A percentile compares a stretch with the other conserved stretches of the same genome.
These are phyloP conservation scores for Arctium minus DNA, from an alignment of 129 eudicot genomes.

Conservation along the genomic window DNA sequence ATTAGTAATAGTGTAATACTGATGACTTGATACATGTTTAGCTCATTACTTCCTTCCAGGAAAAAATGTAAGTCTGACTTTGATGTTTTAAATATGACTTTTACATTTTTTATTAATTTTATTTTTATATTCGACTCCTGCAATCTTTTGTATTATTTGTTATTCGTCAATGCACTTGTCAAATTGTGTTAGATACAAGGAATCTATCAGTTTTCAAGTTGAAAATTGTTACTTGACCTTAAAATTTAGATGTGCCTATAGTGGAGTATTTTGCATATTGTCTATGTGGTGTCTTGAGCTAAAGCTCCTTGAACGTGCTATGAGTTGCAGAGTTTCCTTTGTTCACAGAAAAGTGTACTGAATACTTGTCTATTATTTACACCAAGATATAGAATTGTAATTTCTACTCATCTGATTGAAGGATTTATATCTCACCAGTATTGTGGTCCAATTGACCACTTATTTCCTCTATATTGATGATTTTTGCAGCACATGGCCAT, in stretches of 20 bases:
- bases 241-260: neutral
- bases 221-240: neutral
- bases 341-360: neutral
- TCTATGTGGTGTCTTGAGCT: neutral
- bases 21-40: neutral
- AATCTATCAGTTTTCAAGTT: neutral
- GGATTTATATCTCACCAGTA: neutral
- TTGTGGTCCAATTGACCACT: neutral
- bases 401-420: neutral
- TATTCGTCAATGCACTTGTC: neutral
- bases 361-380: neutral
- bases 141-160: neutral
- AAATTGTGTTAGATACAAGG: neutral
- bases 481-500: constrained; percentile 37
- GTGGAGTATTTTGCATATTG: neutral
- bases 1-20: neutral
- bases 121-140: neutral
- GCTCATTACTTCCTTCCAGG: neutral
- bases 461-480: neutral
- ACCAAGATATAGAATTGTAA: too few species aligned
- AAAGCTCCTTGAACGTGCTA: neutral
- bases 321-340: neutral
- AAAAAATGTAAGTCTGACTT: neutral
- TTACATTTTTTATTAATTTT: too few species aligned
- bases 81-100: neutral